Evolutionary conservation across 2,329 filamentous ascomycete species (phyloP).

Genomic region (Ilyonectria destructans): DNA sequence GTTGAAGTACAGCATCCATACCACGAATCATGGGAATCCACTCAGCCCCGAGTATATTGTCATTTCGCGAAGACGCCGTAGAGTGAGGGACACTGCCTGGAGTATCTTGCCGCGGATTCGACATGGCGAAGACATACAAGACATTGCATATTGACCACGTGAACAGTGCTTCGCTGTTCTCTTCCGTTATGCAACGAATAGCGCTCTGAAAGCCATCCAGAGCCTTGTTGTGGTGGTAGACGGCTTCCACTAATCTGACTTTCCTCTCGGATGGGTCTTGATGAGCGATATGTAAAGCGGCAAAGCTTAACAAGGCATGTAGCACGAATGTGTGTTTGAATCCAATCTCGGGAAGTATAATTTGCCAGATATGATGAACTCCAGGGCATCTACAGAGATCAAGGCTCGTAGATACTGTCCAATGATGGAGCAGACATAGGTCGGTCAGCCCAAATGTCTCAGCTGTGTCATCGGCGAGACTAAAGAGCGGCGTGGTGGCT

Average conservation of each 20-base stretch:
- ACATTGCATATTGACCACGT: background rate
- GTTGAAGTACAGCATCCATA: constrained; percentile 33
- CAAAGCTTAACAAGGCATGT: background rate
- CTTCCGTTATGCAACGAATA: background rate
- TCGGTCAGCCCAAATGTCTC: background rate
- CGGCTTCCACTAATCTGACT: background rate
- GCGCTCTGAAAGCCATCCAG: background rate
- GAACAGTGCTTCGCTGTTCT: background rate
- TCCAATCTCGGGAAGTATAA: background rate
- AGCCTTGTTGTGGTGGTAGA: background rate
- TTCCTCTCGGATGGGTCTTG: background rate
- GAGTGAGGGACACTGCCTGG: background rate
- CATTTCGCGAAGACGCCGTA: constrained; percentile 10
- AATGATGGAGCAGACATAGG: background rate
- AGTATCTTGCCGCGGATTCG: background rate
- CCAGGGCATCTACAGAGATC: background rate
- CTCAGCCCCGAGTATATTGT: constrained; percentile 36
- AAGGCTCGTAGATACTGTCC: background rate
- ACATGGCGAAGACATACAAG: background rate
- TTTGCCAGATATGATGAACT: background rate
- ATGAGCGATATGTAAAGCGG: background rate
- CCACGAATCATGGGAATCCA: constrained; percentile 44
- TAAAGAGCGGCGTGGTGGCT: too few relatives aligned
- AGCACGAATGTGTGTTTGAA: background rate
- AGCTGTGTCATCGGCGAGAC: too few relatives aligned